These are phyloP conservation scores for Lumnitzera littorea DNA, from an alignment of 345 rosid species.

Conservation along the genomic window DNA sequence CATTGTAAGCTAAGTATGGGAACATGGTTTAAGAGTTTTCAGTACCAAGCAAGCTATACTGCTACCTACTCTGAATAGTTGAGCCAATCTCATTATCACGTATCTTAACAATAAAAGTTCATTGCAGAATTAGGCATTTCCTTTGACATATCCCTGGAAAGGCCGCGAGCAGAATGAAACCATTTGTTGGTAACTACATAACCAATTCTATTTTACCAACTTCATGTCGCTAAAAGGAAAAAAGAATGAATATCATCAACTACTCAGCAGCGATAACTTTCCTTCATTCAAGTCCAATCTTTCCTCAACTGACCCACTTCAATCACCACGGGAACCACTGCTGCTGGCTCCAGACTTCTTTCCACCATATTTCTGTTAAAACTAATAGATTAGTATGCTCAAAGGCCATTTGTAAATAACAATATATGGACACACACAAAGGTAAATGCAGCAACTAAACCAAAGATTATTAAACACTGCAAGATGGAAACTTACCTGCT, in stretches of 20 bases:
- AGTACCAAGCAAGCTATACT: no score
- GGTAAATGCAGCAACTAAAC: neutral
- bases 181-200: constrained; percentile 18
- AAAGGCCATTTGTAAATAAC: neutral
- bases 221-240: constrained; percentile 18
- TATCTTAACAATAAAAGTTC: neutral
- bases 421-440: neutral
- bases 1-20: no score
- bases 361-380: constrained; percentile 39
- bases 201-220: constrained; percentile 17
- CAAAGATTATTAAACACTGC: neutral
- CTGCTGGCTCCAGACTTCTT: constrained; percentile 46
- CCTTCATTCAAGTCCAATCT: neutral
- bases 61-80: no score
- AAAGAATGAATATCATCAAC: constrained; percentile 23
- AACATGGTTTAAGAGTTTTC: no score
- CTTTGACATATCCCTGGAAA: neutral
- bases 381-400: neutral
- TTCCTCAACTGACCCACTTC: constrained; percentile 15
- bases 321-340: constrained; percentile 51
- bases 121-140: neutral
- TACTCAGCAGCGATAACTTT: constrained; percentile 12
- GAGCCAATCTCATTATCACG: no score
- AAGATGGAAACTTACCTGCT: constrained; percentile 42
- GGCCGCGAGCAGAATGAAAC: constrained; percentile 15